phyloP scores from a whole-genome alignment of 345 rosid species.

The Passiflora organensis region DNA sequence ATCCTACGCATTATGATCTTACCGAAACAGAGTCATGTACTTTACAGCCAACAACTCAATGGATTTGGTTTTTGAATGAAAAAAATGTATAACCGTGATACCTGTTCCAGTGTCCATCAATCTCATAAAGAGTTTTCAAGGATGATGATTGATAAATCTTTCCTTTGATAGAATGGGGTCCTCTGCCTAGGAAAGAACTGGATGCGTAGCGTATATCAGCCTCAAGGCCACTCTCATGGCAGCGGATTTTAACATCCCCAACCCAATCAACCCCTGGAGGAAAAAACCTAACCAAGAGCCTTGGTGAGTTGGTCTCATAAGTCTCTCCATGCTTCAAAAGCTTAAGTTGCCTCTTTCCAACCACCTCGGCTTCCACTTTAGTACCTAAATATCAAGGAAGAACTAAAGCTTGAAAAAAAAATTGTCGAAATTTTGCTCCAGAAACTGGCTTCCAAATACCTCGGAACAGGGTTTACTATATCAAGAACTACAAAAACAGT shows the following conservation, averaged over 20 bases:
- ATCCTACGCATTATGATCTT: no score
- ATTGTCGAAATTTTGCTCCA: background rate
- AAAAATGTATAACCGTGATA: no score
- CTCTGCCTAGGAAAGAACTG: conserved; percentile 35
- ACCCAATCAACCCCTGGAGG: conserved; percentile 67
- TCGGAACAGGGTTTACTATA: background rate
- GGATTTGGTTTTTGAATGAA: no score
- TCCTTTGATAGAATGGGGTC: conserved; percentile 49
- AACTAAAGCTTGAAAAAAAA: background rate
- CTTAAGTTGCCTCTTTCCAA: conserved; percentile 58
- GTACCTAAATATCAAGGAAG: conserved; percentile 33
- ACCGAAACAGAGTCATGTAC: no score
- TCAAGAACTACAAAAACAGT: background rate
- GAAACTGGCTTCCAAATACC: background rate
- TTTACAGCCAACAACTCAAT: no score
- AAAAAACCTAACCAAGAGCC: conserved; percentile 47
- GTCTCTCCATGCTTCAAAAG: conserved; percentile 52
- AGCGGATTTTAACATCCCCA: conserved; percentile 50
- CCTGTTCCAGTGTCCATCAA: conserved; percentile 82
- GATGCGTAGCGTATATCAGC: conserved; percentile 47
- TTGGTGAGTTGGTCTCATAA: conserved; percentile 76
- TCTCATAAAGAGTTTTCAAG: conserved; percentile 34
- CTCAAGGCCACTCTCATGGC: conserved; percentile 57
- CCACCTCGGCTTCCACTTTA: conserved; percentile 58
- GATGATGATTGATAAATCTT: conserved; percentile 51